A percentile compares a stretch with the other conserved stretches of the same genome.
phyloP scores from a whole-genome alignment of 441 rosid species.

The Sinapis alba region DNA sequence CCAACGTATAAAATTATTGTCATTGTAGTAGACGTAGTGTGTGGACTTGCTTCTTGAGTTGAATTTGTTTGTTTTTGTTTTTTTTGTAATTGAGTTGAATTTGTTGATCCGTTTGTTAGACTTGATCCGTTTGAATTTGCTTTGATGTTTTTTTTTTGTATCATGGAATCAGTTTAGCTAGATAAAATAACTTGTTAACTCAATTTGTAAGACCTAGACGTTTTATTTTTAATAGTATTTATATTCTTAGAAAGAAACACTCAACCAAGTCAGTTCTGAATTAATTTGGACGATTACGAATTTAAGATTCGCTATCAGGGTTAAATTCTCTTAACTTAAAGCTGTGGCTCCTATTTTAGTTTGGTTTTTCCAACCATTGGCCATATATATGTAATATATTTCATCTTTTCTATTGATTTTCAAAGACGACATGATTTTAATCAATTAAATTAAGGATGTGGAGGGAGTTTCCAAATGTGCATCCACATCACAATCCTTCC shows the following conservation, averaged over 20 bases:
- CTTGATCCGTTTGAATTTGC: neutral
- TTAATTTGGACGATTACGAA: neutral
- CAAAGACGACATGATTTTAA: slow-evolving; percentile 11
- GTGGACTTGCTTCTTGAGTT: neutral
- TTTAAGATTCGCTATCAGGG: neutral
- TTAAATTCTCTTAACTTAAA: neutral
- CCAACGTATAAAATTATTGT: neutral
- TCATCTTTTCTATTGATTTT: neutral
- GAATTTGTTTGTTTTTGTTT: no score
- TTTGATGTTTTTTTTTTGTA: no score
- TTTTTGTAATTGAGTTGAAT: neutral
- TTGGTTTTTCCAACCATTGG: slow-evolving; percentile 9
- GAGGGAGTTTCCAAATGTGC: neutral
- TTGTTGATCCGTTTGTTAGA: neutral
- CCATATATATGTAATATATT: neutral
- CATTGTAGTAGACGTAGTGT: neutral
- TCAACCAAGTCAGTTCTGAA: neutral
- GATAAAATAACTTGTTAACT: neutral
- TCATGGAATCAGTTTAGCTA: neutral
- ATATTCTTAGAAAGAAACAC: neutral
- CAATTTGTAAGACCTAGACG: neutral
- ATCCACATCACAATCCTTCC: slow-evolving; percentile 17
- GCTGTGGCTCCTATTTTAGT: neutral
- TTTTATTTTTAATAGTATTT: no score
- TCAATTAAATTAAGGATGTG: neutral